Base-by-base conservation (phyloP, 345 rosid species). In the Eucalyptus microcorys region DNA sequence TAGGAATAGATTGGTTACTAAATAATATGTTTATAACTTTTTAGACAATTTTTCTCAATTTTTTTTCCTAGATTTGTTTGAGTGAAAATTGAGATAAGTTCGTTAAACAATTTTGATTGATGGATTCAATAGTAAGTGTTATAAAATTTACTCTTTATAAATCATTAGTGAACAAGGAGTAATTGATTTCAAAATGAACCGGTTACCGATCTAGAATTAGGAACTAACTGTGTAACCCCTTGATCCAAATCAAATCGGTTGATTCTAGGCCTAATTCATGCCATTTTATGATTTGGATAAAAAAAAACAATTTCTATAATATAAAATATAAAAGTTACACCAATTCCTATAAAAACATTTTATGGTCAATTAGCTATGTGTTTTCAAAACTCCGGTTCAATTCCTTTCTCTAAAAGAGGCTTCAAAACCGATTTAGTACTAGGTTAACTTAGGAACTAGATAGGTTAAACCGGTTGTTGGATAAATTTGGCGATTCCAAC, bases 11-110 rank as follows among this genome's bases (percentile, higher is more conserved):
- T 71, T 37, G 26, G 8, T 0, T 11, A 19, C 1, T 10, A 0
- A 5, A 34, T 3, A 17, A 68, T 34, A 30, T n/a, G 8, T 30
- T 11, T 61, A 6, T 27, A 3, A 64, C 5, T 64, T 64, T 64
- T 64, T 64, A 2, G 0, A n/a, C 1, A 61, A 61, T 6, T 30
- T 61, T 61, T 0, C 1, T 0, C 2, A 27, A 13, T 13, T 64
- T 30, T 64, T 66, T 68, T 68, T 3, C 2, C 2, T 0, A 5
- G 13, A 68, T 3, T 34, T 16, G 43, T 34, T 9, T 34, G 24
- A 17, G 80, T 68, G 13, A 68, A 40, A 68, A 34, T 68, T 68
- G 24, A 68, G 43, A 34, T 7, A 10, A 68, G 24, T 34, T 76
- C 30, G 0, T 76, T 7, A 5, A 10, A 71, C 4, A 21, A 2